Evolutionary conservation across 805 yeast species (phyloP), one percentile per base, ranked within the genome.

Genomic region (Saturnispora besseyi): DNA sequence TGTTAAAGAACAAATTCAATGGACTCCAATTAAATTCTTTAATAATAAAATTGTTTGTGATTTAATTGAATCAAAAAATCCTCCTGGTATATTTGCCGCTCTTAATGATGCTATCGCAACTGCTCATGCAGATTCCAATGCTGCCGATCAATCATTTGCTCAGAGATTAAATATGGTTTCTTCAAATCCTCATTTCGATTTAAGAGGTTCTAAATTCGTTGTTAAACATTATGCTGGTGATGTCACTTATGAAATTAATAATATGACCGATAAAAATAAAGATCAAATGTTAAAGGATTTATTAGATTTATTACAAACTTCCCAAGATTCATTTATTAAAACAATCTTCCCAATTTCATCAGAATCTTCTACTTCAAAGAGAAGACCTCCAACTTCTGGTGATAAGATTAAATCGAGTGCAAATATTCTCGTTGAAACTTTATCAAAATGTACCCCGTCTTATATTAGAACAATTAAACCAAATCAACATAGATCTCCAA

Each of bases 221-320:
- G 80, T 93, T 62, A 90, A 87, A 69, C 99, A 93, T 69, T 93
- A 93, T 70, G 99, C 99, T 22, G 99, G 99, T 63, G 99, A 93
- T 70, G 99, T 93, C 44, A 85, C 89, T 11, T 93, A 93, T 63
- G 96, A 90, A 55, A 82, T 90, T 48, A 71, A 74, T 30, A 84
- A 86, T 6, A 89, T 93, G 87, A 93, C 99, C 2, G 98, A 93
- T 66, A 93, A 93, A 68, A 93, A 93, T 67, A 93, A 93, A 68
- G 99, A 93, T 65, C 91, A 87, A 59, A 74, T 93, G 76, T 80
- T 87, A 67, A 84, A 87, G 63, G 97, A 90, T 68, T 71, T 93
- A 60, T 74, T 89, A 52, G 93, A 90, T 57, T 69, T 93, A 61
- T 71, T 93, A 45, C 73, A 81, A 2, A 78, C 90, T 2, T 82